A percentile compares a stretch with the other conserved stretches of the same genome.
These are phyloP conservation scores for Erigeron philadelphicus DNA, from an alignment of 140 eudicot genomes.

Conservation along the genomic window DNA sequence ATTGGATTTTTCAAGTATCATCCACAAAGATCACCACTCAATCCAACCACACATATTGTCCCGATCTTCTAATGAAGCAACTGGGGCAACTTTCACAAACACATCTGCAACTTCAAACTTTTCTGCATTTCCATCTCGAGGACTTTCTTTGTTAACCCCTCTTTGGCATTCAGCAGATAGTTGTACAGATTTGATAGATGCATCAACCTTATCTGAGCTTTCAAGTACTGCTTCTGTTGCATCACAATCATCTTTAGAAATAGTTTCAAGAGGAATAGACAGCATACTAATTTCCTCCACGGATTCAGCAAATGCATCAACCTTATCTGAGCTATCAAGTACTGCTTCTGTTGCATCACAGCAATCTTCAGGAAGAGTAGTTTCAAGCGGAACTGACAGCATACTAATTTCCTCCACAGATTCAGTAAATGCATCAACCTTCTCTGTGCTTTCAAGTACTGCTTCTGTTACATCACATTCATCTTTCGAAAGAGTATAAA, in stretches of 20 bases:
- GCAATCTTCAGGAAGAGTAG: slow-evolving; percentile 8
- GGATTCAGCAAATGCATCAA: neutral
- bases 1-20: neutral
- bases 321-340: slow-evolving; percentile 12
- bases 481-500: neutral
- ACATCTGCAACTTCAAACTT: neutral
- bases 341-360: neutral
- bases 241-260: slow-evolving; percentile 13
- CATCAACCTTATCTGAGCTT: slow-evolving; percentile 11
- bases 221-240: neutral
- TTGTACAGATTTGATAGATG: neutral
- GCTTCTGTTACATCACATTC: neutral
- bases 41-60: slow-evolving; percentile 37
- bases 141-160: neutral
- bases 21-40: slow-evolving; percentile 25
- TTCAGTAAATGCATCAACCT: neutral
- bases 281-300: neutral
- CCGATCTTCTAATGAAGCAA: neutral
- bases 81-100: slow-evolving; percentile 8
- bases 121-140: slow-evolving; percentile 7
- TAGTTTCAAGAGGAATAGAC: slow-evolving; percentile 7
- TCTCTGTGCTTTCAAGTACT: slow-evolving; percentile 19
- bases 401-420: neutral
- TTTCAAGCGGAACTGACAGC: slow-evolving; percentile 15
- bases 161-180: slow-evolving; percentile 1